These are phyloP conservation scores for Paecilomyces fulvus DNA, from an alignment of 2,329 filamentous ascomycete genomes.

Conservation along the genomic window DNA sequence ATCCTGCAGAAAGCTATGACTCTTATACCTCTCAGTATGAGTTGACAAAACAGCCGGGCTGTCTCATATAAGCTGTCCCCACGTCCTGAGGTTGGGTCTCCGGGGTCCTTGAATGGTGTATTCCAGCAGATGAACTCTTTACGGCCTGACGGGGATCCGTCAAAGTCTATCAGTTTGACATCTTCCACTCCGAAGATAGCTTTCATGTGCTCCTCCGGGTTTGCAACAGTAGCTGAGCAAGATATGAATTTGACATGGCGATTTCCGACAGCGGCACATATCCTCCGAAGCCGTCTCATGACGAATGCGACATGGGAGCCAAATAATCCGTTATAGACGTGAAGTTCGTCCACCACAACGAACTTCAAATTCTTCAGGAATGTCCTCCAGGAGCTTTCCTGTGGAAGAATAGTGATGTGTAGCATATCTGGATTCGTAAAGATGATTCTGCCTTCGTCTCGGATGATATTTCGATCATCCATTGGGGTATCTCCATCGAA, in stretches of 20 bases:
- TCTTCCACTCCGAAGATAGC: slow-evolving; percentile 85
- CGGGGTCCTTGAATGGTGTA: slow-evolving; percentile 84
- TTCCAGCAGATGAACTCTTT: slow-evolving; percentile 99
- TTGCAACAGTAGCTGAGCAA: slow-evolving; percentile 92
- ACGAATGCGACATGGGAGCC: slow-evolving; percentile 91
- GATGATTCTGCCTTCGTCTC: slow-evolving; percentile 83
- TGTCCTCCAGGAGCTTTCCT: slow-evolving; percentile 79
- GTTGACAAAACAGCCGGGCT: slow-evolving; percentile 81
- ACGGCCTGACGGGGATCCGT: slow-evolving; percentile 82
- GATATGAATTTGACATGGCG: slow-evolving; percentile 79
- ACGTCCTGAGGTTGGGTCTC: slow-evolving; percentile 76
- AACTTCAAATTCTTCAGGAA: slow-evolving; percentile 86
- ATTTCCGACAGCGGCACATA: slow-evolving; percentile 88
- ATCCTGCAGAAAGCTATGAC: slow-evolving; percentile 91
- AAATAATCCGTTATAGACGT: slow-evolving; percentile 93
- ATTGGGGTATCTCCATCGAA: slow-evolving; percentile 94
- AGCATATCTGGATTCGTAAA: slow-evolving; percentile 99
- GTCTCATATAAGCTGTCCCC: slow-evolving; percentile 76
- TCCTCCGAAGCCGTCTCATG: slow-evolving; percentile 77
- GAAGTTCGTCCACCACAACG: slow-evolving; percentile 85
- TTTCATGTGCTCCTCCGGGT: slow-evolving; percentile 83
- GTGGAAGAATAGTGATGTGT: slow-evolving; percentile 84
- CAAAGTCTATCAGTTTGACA: slow-evolving; percentile 75
- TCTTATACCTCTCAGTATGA: slow-evolving; percentile 78
- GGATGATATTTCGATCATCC: slow-evolving; percentile 65